phyloP scores from a whole-genome alignment of 1,284 basidiomycete genomes.

The Filobasidium uniguttulatum region DNA sequence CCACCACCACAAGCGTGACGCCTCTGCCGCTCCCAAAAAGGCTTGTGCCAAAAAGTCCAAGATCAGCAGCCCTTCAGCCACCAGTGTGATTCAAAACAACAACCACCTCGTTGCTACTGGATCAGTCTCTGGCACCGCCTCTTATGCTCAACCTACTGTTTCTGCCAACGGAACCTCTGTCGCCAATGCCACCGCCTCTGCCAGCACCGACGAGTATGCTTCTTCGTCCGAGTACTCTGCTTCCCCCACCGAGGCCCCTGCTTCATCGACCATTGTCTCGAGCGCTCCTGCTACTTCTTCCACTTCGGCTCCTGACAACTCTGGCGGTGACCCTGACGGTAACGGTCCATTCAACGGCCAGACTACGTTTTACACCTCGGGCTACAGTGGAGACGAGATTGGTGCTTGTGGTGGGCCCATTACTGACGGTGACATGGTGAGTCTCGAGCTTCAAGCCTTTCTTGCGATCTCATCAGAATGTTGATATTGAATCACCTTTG shows the following conservation, averaged over 20 bases:
- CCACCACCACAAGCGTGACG: no score
- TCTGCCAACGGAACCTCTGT: neutral
- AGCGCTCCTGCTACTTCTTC: conserved; percentile 11
- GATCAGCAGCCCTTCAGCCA: no score
- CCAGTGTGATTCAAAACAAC: no score
- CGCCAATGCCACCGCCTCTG: neutral
- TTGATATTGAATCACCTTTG: neutral
- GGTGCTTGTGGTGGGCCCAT: conserved; percentile 24
- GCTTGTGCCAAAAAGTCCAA: no score
- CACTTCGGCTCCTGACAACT: conserved; percentile 10
- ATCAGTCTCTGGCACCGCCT: no score
- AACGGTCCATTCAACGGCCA: conserved; percentile 29
- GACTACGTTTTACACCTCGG: conserved; percentile 29
- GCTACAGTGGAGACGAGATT: conserved; percentile 12
- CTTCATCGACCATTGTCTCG: conserved; percentile 2
- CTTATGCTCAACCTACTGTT: no score
- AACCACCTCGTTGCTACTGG: no score
- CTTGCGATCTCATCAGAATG: neutral
- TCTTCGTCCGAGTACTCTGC: conserved; percentile 9
- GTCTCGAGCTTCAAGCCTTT: neutral
- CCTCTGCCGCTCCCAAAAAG: no score
- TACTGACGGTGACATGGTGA: conserved; percentile 9
- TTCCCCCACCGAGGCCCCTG: neutral
- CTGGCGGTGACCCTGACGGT: conserved; percentile 22
- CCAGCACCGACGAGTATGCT: conserved; percentile 8